A percentile compares a stretch with the other conserved stretches of the same genome.
These are phyloP conservation scores for Colletotrichum sp. DNA, from an alignment of 2,329 filamentous ascomycete species.

Conservation along the genomic window DNA sequence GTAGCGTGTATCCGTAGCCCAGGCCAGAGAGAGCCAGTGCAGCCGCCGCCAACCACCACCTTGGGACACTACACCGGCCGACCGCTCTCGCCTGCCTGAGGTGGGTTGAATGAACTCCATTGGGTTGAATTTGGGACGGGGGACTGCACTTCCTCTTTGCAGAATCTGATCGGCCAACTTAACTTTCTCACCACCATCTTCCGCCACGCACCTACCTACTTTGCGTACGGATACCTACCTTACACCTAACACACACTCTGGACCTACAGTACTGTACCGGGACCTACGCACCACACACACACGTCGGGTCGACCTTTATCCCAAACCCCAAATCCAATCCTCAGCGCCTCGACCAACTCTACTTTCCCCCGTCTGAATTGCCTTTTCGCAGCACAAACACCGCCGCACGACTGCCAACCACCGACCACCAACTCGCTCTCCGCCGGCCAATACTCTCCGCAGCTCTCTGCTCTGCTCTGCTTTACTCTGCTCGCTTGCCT, in stretches of 20 bases:
- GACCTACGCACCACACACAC: not conserved
- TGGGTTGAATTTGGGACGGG: not conserved
- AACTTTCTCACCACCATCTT: constrained; percentile 14
- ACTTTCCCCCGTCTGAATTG: not conserved
- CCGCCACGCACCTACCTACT: not conserved
- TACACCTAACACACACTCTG: not conserved
- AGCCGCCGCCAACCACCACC: constrained; percentile 11
- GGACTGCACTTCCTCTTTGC: constrained; percentile 2
- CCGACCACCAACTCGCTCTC: not conserved
- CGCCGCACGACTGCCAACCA: not conserved
- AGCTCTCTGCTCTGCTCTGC: not conserved
- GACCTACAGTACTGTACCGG: not conserved
- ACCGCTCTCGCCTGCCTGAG: not conserved
- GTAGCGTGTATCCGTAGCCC: not conserved
- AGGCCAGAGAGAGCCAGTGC: not conserved
- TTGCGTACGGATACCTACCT: not conserved
- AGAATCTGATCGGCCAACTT: constrained; percentile 11
- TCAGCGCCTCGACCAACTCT: not conserved
- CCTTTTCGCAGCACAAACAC: not conserved
- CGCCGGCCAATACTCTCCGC: not conserved
- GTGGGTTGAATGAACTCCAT: not conserved
- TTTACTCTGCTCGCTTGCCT: not conserved
- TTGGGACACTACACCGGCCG: not conserved
- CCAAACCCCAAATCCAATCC: not conserved
- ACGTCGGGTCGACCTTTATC: not conserved